Evolutionary conservation across 1,284 basidiomycete species (phyloP).

Genomic region (Naganishia liquefaciens): DNA sequence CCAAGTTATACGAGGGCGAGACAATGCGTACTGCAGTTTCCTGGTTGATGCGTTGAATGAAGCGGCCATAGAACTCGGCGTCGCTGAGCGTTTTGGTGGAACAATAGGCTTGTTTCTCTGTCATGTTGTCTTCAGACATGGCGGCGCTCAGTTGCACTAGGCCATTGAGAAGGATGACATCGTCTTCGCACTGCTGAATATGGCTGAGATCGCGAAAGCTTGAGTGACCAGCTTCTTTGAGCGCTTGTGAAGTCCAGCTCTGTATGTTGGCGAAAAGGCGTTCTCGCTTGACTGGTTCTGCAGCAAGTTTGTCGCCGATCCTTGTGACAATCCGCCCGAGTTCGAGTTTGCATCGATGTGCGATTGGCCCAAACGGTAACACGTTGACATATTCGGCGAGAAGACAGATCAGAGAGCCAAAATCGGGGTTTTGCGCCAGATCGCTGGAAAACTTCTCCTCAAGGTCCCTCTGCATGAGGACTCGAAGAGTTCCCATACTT

Average conservation of each 20-base stretch:
- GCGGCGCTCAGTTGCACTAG: slow-evolving; percentile 20
- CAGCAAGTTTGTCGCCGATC: slow-evolving; percentile 15
- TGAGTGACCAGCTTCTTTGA: slow-evolving; percentile 10
- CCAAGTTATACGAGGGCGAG: no score
- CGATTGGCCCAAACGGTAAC: slow-evolving; percentile 17
- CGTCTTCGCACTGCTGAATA: slow-evolving; percentile 26
- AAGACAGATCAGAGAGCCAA: slow-evolving; percentile 7
- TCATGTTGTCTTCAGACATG: slow-evolving; percentile 1
- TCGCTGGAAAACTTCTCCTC: slow-evolving; percentile 19
- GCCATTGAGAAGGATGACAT: slow-evolving; percentile 18
- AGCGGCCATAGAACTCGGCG: slow-evolving; percentile 25
- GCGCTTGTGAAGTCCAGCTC: slow-evolving; percentile 21
- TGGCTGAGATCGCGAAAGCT: slow-evolving; percentile 22
- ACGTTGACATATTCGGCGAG: slow-evolving; percentile 27
- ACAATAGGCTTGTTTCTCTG: slow-evolving; percentile 1
- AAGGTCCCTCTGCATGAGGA: slow-evolving; percentile 15
- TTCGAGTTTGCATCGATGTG: slow-evolving; percentile 22
- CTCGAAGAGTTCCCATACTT: slow-evolving; percentile 19
- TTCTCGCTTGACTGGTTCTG: slow-evolving; percentile 14
- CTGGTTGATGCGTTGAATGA: slow-evolving; percentile 16
- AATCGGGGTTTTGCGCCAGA: slow-evolving; percentile 18
- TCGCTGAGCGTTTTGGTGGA: slow-evolving; percentile 13
- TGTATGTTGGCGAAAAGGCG: slow-evolving; percentile 10
- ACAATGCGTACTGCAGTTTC: slow-evolving; percentile 14
- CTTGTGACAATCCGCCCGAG: slow-evolving; percentile 20